Percentiles rank a stretch among this genome's conserved stretches.
phyloP scores from a whole-genome alignment of 805 yeast species.

The Saccharomycopsis schoenii region DNA sequence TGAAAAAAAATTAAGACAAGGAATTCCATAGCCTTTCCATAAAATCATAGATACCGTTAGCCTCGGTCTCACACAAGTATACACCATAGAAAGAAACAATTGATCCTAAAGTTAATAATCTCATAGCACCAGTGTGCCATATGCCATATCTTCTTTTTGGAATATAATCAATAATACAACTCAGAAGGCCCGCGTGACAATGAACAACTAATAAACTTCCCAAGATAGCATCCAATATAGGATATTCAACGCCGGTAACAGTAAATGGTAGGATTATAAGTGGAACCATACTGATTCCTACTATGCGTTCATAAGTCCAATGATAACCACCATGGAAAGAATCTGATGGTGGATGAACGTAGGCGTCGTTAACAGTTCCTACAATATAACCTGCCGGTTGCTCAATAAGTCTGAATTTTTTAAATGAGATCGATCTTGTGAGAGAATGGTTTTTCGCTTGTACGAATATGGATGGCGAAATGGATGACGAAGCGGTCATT shows the following conservation, averaged over 20 bases:
- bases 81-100: constrained; percentile 61
- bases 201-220: constrained; percentile 50
- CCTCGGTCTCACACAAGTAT: constrained; percentile 55
- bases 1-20: background rate
- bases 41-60: constrained; percentile 51
- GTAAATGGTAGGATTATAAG: constrained; percentile 51
- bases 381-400: constrained; percentile 69
- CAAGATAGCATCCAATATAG: constrained; percentile 47
- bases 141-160: constrained; percentile 65
- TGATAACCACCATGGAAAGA: constrained; percentile 59
- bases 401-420: constrained; percentile 36
- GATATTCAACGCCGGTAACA: constrained; percentile 36
- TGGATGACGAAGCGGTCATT: background rate
- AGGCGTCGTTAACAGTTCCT: constrained; percentile 67
- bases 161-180: constrained; percentile 71
- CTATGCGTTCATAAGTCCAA: constrained; percentile 61
- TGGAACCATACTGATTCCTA: constrained; percentile 55
- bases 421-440: background rate
- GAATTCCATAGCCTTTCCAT: constrained; percentile 28
- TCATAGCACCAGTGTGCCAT: constrained; percentile 52
- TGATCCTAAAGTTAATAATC: constrained; percentile 52
- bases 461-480: background rate
- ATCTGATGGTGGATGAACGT: constrained; percentile 47
- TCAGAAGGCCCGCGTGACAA: constrained; percentile 60
- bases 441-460: background rate